Evolutionary conservation across 352 stramenopile species (phyloP).

Genomic region (Aphanomyces invadans): DNA sequence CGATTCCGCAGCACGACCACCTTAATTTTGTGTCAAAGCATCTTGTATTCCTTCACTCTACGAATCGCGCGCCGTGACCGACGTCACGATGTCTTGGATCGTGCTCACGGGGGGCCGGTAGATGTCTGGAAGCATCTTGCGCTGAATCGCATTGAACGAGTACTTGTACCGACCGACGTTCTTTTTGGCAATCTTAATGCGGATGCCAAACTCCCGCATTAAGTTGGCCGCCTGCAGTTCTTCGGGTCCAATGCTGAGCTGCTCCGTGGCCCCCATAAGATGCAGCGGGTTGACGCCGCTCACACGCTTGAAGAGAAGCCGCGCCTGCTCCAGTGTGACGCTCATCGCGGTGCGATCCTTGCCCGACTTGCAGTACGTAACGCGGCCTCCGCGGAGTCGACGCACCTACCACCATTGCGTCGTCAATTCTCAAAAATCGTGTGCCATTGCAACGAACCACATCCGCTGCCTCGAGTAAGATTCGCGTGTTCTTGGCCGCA

Average conservation of each 20-base stretch:
- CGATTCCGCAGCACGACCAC: too few species aligned
- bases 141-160: conserved; percentile 96
- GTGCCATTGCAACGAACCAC: conserved; percentile 28
- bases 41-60: too few species aligned
- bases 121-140: conserved; percentile 91
- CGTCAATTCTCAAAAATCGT: too few species aligned
- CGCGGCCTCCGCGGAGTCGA: conserved; percentile 84
- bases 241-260: conserved; percentile 7
- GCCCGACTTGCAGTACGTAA: conserved; percentile 97
- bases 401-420: too few species aligned
- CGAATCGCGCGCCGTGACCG: conserved; percentile 81
- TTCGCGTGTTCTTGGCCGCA: conserved; percentile 76
- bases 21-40: too few species aligned
- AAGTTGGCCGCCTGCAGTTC: conserved; percentile 53
- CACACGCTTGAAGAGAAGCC: conserved; percentile 30
- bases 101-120: conserved; percentile 85
- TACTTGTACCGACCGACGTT: conserved; percentile 95
- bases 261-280: not conserved
- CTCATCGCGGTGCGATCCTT: conserved; percentile 98
- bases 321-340: conserved; percentile 91
- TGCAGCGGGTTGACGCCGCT: conserved; percentile 13
- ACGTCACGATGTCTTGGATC: conserved; percentile 89
- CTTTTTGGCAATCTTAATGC: conserved; percentile 94
- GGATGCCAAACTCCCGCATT: conserved; percentile 87
- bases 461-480: conserved; percentile 73